Evolutionary conservation across 2,329 filamentous ascomycete genomes (phyloP).

Genomic region (Falciphora oryzae): DNA sequence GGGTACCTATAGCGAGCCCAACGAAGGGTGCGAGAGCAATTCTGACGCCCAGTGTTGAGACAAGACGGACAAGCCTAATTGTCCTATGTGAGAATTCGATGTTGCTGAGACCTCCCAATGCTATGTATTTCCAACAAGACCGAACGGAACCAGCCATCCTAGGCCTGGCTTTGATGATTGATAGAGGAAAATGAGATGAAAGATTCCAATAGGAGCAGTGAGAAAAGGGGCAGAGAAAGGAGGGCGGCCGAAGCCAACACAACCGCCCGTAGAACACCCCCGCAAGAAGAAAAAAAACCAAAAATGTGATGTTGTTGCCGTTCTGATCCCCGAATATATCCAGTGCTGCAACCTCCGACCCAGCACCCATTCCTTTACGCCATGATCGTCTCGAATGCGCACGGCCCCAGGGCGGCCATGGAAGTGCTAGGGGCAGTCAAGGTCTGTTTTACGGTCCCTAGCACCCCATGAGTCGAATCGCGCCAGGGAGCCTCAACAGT

Average conservation of each 20-base stretch:
- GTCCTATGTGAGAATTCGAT: not conserved
- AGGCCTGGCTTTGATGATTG: not conserved
- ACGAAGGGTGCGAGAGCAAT: not conserved
- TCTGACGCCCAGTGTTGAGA: not conserved
- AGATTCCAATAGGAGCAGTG: not conserved
- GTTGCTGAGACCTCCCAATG: not conserved
- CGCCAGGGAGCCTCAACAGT: not conserved
- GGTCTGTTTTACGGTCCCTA: not conserved
- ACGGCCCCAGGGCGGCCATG: not conserved
- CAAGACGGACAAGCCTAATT: not conserved
- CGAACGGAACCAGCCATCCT: not conserved
- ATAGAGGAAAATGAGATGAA: conserved; percentile 6
- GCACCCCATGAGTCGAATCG: not conserved
- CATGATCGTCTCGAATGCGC: not conserved
- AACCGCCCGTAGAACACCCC: not conserved
- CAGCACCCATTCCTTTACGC: not conserved
- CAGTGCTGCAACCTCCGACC: not conserved
- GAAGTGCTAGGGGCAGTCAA: not conserved
- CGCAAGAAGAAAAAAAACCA: not conserved
- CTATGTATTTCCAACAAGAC: not conserved
- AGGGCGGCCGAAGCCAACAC: not conserved
- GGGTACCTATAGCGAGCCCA: too few relatives aligned
- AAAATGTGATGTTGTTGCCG: not conserved
- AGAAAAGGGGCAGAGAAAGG: not conserved
- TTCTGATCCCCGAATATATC: not conserved